Percentiles rank a stretch among this genome's conserved stretches.
phyloP scores from a whole-genome alignment of 2,329 filamentous ascomycete genomes.

The Exophiala xenobiotica region DNA sequence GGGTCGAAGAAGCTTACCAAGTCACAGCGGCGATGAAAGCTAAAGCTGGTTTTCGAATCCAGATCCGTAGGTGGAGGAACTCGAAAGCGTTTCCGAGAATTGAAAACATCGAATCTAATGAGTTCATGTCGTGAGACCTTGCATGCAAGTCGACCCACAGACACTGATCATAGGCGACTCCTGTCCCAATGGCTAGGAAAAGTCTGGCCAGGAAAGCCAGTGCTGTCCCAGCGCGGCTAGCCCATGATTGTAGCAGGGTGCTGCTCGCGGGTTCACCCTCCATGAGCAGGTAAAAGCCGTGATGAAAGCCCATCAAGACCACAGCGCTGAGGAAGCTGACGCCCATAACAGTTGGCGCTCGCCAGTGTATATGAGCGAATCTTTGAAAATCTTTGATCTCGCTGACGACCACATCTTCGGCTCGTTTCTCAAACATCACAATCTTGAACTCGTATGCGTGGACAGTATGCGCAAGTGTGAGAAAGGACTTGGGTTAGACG shows the following conservation, averaged over 20 bases:
- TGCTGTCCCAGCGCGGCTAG: conserved; percentile 15
- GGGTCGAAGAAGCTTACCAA: conserved; percentile 9
- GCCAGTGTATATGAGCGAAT: conserved; percentile 12
- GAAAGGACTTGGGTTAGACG: no score
- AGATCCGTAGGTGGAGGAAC: conserved; percentile 12
- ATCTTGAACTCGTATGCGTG: no score
- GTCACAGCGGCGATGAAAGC: conserved; percentile 13
- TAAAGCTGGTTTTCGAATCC: conserved; percentile 11
- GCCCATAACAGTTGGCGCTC: conserved; percentile 15
- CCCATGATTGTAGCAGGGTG: conserved; percentile 16
- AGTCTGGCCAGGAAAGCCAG: conserved; percentile 17
- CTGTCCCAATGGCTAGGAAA: conserved; percentile 9
- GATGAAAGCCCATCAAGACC: conserved; percentile 10
- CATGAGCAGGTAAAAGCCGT: conserved; percentile 12
- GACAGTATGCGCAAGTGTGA: no score
- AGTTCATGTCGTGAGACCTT: conserved; percentile 10
- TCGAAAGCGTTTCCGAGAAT: conserved; percentile 15
- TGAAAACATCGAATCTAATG: conserved; percentile 14
- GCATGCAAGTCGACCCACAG: conserved; percentile 16
- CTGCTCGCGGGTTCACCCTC: conserved; percentile 9
- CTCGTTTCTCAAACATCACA: conserved; percentile 5
- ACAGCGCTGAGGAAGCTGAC: conserved; percentile 8
- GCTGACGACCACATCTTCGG: background rate
- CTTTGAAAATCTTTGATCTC: conserved; percentile 11
- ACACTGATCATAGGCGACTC: conserved; percentile 20